These are phyloP conservation scores for Fusarium siculi DNA, from an alignment of 2,329 filamentous ascomycete genomes.

Conservation along the genomic window DNA sequence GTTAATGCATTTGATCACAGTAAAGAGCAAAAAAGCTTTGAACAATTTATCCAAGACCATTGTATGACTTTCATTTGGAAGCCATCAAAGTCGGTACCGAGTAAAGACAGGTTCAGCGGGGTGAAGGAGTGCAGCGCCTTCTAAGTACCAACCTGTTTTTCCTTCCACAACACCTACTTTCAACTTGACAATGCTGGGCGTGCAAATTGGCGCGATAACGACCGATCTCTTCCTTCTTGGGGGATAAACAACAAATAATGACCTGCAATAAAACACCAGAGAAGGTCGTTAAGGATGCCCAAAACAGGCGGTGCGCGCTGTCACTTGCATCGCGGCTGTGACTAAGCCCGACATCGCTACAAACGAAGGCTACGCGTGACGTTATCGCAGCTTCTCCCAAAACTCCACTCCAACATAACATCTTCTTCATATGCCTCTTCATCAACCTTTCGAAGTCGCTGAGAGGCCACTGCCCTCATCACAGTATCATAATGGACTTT, in stretches of 20 bases:
- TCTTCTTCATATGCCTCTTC: conserved; percentile 17
- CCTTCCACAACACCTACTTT: neutral
- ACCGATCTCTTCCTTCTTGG: neutral
- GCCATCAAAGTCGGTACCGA: too few relatives aligned
- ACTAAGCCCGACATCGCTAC: conserved; percentile 31
- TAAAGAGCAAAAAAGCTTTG: neutral
- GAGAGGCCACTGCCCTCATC: neutral
- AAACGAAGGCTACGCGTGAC: conserved; percentile 10
- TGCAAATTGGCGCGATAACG: neutral
- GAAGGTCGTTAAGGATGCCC: neutral
- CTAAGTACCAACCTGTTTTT: neutral
- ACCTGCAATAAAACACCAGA: neutral
- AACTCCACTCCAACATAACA: conserved; percentile 26
- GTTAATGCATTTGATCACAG: neutral
- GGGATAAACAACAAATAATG: neutral
- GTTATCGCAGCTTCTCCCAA: conserved; percentile 13
- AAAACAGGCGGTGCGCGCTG: neutral
- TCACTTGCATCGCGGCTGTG: conserved; percentile 6
- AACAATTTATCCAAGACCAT: neutral
- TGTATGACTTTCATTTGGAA: neutral
- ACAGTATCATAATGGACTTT: conserved; percentile 28
- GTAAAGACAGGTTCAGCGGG: too few relatives aligned
- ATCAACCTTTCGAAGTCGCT: neutral
- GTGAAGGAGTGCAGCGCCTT: neutral
- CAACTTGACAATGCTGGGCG: neutral